phyloP scores from a whole-genome alignment of 257 asterid species.

The Paulownia fortunei region DNA sequence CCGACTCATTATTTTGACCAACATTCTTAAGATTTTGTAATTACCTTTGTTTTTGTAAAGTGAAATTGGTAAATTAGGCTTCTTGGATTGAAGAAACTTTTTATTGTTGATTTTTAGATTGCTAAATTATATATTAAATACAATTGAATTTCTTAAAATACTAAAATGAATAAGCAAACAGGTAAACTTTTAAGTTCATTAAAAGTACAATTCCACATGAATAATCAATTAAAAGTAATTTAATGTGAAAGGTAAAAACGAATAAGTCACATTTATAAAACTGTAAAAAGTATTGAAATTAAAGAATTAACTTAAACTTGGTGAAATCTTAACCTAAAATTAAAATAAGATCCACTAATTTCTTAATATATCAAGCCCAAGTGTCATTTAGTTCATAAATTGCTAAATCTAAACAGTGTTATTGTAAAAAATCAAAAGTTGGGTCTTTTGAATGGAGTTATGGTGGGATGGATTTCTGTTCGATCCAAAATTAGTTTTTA shows the following conservation, averaged over 20 bases:
- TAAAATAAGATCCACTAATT: neutral
- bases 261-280: neutral
- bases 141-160: too few species aligned
- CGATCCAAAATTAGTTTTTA: too few species aligned
- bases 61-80: too few species aligned
- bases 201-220: neutral
- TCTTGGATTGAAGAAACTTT: too few species aligned
- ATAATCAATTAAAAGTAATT: neutral
- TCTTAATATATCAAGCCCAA: neutral
- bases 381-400: neutral
- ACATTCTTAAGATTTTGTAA: too few species aligned
- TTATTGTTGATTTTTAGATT: neutral
- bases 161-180: neutral
- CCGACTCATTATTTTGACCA: too few species aligned
- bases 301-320: neutral
- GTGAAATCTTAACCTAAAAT: neutral
- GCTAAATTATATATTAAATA: neutral
- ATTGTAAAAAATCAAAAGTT: neutral
- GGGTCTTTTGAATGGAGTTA: neutral
- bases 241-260: neutral
- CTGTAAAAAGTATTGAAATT: neutral
- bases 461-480: neutral
- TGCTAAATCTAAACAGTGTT: too few species aligned
- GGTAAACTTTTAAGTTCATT: neutral
- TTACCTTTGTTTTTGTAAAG: too few species aligned